Percentiles rank a stretch among this genome's conserved stretches.
Evolutionary conservation across 805 yeast species (phyloP).

Genomic region (Candida maesae): DNA sequence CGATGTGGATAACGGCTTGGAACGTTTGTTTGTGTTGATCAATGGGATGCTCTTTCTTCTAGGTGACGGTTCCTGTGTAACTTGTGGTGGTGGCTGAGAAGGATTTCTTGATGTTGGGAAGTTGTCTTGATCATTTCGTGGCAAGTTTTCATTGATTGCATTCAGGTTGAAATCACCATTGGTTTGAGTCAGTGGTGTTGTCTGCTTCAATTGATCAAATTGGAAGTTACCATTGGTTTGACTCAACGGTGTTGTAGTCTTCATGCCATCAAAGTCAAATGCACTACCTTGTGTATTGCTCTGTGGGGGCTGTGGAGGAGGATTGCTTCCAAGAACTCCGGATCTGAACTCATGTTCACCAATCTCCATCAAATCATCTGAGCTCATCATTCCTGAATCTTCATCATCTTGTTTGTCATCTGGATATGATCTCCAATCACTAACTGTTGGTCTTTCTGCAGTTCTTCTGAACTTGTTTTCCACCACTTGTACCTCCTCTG

Average conservation of each 20-base stretch:
- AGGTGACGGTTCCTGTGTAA: no score
- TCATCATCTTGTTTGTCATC: neutral
- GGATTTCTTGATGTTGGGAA: no score
- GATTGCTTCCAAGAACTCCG: no score
- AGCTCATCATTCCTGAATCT: neutral
- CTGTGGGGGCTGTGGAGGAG: no score
- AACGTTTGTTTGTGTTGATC: no score
- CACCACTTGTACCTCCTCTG: neutral
- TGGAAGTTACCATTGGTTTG: constrained; percentile 1
- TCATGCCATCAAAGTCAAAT: neutral
- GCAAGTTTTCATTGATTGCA: constrained; percentile 5
- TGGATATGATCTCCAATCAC: no score
- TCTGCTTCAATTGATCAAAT: constrained; percentile 1
- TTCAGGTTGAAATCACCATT: constrained; percentile 1
- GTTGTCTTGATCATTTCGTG: neutral
- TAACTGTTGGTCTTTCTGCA: no score
- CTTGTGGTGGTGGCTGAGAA: no score
- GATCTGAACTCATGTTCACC: constrained; percentile 3
- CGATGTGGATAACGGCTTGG: no score
- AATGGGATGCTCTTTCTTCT: no score
- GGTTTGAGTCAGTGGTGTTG: constrained; percentile 2
- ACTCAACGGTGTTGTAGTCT: constrained; percentile 1
- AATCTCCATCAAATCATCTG: constrained; percentile 11
- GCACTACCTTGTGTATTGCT: neutral
- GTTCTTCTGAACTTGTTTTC: no score